Percentiles rank a stretch among this genome's conserved stretches.
Evolutionary conservation across 352 stramenopile species (phyloP).

Genomic region (Pythium myriotylum): DNA sequence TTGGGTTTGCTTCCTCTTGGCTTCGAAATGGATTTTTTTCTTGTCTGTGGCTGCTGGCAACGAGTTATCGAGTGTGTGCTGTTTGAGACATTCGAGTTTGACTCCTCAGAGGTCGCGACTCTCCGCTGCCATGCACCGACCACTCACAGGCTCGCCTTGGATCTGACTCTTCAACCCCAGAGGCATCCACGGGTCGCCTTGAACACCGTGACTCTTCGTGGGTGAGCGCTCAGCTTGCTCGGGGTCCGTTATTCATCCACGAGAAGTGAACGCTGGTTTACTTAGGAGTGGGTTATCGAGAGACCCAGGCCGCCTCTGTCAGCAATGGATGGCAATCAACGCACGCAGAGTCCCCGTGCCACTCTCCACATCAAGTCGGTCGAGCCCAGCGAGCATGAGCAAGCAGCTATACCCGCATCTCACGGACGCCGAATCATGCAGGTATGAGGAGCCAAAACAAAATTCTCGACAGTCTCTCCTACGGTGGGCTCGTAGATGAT

Average conservation of each 20-base stretch:
- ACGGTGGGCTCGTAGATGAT: constrained; percentile 38
- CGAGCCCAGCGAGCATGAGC: neutral
- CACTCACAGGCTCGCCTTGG: neutral
- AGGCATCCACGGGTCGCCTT: neutral
- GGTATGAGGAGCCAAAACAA: neutral
- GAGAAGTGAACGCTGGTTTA: neutral
- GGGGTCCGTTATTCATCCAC: too few species aligned
- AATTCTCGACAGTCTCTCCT: neutral
- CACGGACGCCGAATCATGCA: constrained; percentile 11
- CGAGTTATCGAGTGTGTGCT: too few species aligned
- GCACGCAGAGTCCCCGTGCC: constrained; percentile 1
- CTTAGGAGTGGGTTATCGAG: constrained; percentile 4
- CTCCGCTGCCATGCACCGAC: neutral
- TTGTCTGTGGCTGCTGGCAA: neutral
- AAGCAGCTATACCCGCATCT: neutral
- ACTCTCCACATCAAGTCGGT: constrained; percentile 1
- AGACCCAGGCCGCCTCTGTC: neutral
- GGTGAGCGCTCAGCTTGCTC: neutral
- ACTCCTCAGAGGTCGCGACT: constrained; percentile 2
- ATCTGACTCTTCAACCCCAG: neutral
- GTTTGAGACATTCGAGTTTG: neutral
- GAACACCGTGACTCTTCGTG: neutral
- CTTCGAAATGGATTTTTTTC: neutral
- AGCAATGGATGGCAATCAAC: constrained; percentile 1
- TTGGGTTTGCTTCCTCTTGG: neutral